Base-by-base conservation (phyloP, 2,329 filamentous ascomycete genomes). In the Magnaporthiopsis poae region DNA sequence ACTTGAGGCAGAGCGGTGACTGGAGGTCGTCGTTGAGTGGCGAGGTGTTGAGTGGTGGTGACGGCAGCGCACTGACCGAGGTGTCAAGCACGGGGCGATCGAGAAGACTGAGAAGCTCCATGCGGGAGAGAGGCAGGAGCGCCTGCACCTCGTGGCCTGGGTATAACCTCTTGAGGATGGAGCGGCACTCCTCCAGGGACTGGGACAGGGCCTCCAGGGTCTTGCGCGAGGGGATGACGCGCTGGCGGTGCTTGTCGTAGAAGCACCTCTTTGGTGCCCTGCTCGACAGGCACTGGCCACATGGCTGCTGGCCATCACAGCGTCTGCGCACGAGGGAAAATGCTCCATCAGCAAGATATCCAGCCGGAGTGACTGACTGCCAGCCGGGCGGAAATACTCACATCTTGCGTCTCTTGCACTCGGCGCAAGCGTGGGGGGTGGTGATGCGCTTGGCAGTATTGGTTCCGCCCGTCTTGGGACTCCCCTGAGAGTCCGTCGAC, bases 401-500 rank as follows among this genome's bases (percentile, higher is more conserved):
- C 80, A 94, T 94, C 77, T 94, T 95, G 69, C 90, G 85, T 71
- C 90, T 84, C 73, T 92, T 88, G 78, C 90, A 92, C 72, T 90
- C 89, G 63, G 89, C 87, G 75, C 89, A 92, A 56, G 89, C 89
- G 72, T 89, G 82, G 33, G 82, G 80, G 67, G 82, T 85, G 52
- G 82, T 84, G 71, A 84, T 82, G 70, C 83, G 79, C 75, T 84
- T 82, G 63, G 77, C 75, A 11, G 76, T 74, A 29, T 71, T 71
- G 11, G 72, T 73, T 52, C 76, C 76, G 66, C 75, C 78, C 33
- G 79, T 70, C 69, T 80, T 82, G 67, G 75, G 71, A 71, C 73
- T 75, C 39, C 76, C 75, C 67, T 73, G 75, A 62, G 77, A 78
- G 65, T 82, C 80, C 64, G 77, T 75, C 0, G 79, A 78, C 35